These are phyloP conservation scores for Tephrocybe sp. DNA, from an alignment of 768 basidiomycete genomes.

Conservation along the genomic window DNA sequence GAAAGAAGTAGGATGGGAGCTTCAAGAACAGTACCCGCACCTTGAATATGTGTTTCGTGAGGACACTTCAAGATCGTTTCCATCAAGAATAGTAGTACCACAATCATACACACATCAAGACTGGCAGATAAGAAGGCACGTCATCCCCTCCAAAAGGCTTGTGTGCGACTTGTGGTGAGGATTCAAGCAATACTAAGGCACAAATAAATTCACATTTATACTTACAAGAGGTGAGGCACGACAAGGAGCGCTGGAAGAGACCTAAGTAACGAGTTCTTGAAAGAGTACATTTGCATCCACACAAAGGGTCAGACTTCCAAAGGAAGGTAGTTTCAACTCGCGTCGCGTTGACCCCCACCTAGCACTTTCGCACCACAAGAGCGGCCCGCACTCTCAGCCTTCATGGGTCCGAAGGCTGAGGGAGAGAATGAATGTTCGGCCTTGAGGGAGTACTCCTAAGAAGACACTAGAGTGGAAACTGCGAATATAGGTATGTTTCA, in stretches of 20 bases:
- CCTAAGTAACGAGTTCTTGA: neutral
- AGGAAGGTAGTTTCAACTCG: constrained; percentile 77
- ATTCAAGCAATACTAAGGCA: no score
- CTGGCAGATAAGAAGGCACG: no score
- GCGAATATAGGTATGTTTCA: constrained; percentile 78
- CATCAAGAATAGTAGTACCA: no score
- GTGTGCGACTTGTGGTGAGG: no score
- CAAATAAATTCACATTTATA: no score
- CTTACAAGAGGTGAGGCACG: no score
- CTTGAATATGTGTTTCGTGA: no score
- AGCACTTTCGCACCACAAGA: constrained; percentile 68
- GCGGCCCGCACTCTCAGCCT: constrained; percentile 66
- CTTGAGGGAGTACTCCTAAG: constrained; percentile 74
- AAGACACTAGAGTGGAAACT: constrained; percentile 85
- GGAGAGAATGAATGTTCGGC: constrained; percentile 73
- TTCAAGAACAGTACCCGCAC: no score
- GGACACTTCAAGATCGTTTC: no score
- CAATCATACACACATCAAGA: no score
- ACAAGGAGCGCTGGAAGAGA: neutral
- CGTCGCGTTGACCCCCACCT: constrained; percentile 78
- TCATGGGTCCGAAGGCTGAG: constrained; percentile 73
- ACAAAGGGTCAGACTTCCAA: constrained; percentile 77
- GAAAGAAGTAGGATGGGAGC: no score
- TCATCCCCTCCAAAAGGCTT: no score
- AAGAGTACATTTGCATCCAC: neutral